Evolutionary conservation across 352 stramenopile genomes (phyloP), one percentile per base, ranked within the genome.

Genomic region (Aphanomyces cochlioides): DNA sequence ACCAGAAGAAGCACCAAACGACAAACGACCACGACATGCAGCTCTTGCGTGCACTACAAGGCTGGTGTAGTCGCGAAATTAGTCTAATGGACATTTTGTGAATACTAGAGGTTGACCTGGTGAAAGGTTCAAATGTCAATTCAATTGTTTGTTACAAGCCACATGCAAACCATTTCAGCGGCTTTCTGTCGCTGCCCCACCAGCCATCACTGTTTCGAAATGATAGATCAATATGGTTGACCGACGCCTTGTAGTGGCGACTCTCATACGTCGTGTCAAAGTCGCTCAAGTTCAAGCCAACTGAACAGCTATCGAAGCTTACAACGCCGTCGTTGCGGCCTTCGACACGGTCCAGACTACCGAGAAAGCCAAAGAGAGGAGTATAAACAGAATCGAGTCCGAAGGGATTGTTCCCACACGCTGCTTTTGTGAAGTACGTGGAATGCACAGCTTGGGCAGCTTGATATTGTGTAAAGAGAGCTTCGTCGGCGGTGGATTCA

Each of bases 151-250:
- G 43, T 50, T 80, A 83, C 21, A 90, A 67, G 53, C 85, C n/a
- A 48, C 83, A 91, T 73, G 88, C 79, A 47, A 91, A 87, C 83
- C 83, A 91, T 63, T 89, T 90, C 13, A 85, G 57, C 0, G 83
- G 83, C 66, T 84, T 90, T 65, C 86, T 77, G 4, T 78, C 65
- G 0, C 74, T 69, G 47, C 77, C 74, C 39, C 83, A 83, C 47
- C 82, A 77, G 0, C 77, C 80, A 47, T 90, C 83, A 17, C 82
- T 82, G 60, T 87, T 76, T 56, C 78, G 83, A 68, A 90, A 85
- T 3, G 80, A 76, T 5, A 78, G 85, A 61, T 91, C 83, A n/a
- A 75, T 71, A 65, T 91, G 82, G 72, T 90, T 91, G 63, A 91
- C 73, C 60, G 74, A 67, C 34, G 82, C 82, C 56, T 82, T 67